Base-by-base conservation (phyloP, 2,329 filamentous ascomycete genomes). In the Penicillium concentricum region DNA sequence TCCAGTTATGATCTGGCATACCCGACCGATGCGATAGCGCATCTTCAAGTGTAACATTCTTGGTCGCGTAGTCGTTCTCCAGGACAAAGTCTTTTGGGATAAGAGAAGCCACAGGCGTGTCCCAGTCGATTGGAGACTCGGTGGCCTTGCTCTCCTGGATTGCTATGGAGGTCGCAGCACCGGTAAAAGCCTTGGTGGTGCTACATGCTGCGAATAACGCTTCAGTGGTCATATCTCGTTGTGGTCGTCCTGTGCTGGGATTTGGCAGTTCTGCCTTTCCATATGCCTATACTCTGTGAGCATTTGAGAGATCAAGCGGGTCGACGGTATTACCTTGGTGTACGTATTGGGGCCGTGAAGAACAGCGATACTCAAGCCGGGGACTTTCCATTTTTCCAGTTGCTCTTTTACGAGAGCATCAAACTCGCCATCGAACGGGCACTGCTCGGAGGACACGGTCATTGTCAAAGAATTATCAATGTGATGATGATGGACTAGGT, bases 31-130 rank as follows among this genome's bases (percentile, higher is more conserved):
- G 70, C 0, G 69, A 73, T 2, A 72, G 61, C 16, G 68, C 69
- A 51, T 74, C 71, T 60, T 74, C 70, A 6, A 73, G 41, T 0
- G 70, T 73, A 2, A 62, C 63, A 42, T 67, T 61, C 9, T 51
- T 44, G 8, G 71, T 72, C 3, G 67, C 63, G 41, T 69, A 58
- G 6, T 65, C 61, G 10, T 71, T 62, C 3, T 63, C 56, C 0
- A 74, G 60, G 16, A 69, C 62, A 44, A 74, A 73, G 26, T 72
- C 70, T 8, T 69, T 68, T 7, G 66, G 70, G 24, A 77, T 71
- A 7, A 78, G 43, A 8, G 67, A 62, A 10, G 67, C 66, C 4
- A 79, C 58, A 0, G 69, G 67, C 0, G 74, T 77, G 0, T 65
- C 55, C 73, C 76, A 78, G n/a, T 59, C 56, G 18, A 78, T 57